phyloP scores from a whole-genome alignment of 2,329 filamentous ascomycete species.

The Teratosphaeria epicoccoides region DNA sequence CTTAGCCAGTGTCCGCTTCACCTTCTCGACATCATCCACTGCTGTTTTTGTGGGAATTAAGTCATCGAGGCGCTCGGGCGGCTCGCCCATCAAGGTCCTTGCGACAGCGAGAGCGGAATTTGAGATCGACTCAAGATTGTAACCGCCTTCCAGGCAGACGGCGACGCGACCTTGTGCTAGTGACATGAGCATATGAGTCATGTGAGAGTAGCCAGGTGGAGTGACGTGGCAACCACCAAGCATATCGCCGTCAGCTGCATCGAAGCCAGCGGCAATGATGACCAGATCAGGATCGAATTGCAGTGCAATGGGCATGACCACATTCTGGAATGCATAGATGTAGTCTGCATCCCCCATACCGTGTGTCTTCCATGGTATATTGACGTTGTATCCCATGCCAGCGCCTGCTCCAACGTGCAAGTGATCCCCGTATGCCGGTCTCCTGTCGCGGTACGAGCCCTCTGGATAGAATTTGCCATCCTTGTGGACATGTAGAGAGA shows the following conservation, averaged over 20 bases:
- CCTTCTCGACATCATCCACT: constrained; percentile 47
- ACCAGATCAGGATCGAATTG: constrained; percentile 93
- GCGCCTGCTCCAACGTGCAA: constrained; percentile 48
- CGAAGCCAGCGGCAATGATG: constrained; percentile 91
- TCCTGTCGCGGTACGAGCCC: constrained; percentile 45
- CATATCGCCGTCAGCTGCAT: constrained; percentile 86
- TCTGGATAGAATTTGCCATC: constrained; percentile 77
- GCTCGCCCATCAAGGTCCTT: constrained; percentile 87
- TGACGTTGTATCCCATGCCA: constrained; percentile 54
- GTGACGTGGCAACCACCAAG: constrained; percentile 88
- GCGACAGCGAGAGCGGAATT: constrained; percentile 86
- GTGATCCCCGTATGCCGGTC: constrained; percentile 46
- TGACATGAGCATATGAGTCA: constrained; percentile 99
- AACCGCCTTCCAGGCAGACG: constrained; percentile 90
- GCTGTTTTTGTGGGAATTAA: constrained; percentile 40
- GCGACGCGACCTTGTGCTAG: constrained; percentile 80
- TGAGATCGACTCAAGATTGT: constrained; percentile 87
- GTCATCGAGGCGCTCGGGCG: constrained; percentile 52
- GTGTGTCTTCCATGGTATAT: constrained; percentile 57
- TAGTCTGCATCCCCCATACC: constrained; percentile 96
- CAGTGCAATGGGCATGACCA: constrained; percentile 89
- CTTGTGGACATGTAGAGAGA: constrained; percentile 83
- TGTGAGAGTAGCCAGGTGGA: constrained; percentile 85
- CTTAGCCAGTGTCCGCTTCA: constrained; percentile 47
- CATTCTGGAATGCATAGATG: constrained; percentile 86